phyloP scores from a whole-genome alignment of 2,329 filamentous ascomycete genomes.

The Fusarium sp. region DNA sequence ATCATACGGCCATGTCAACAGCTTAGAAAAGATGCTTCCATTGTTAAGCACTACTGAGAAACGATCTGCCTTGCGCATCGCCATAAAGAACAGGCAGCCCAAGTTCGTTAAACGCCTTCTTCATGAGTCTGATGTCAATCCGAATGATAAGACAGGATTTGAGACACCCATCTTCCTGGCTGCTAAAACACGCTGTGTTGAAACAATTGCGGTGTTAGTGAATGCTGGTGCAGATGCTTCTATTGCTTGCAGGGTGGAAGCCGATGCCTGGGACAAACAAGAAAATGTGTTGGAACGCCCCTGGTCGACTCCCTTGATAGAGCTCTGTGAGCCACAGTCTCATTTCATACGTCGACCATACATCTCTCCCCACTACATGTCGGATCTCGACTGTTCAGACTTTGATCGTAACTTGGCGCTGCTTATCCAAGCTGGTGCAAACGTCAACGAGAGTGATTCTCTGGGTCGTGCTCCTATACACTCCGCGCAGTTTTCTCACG shows the following conservation, averaged over 20 bases:
- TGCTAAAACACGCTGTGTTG: neutral
- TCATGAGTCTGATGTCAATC: constrained; percentile 45
- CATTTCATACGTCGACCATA: neutral
- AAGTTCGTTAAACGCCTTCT: constrained; percentile 45
- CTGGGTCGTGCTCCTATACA: constrained; percentile 36
- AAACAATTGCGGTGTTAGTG: constrained; percentile 41
- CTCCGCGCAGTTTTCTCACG: neutral
- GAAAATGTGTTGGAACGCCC: neutral
- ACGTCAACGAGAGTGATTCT: constrained; percentile 33
- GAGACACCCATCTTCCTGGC: constrained; percentile 41
- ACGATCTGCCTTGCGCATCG: constrained; percentile 44
- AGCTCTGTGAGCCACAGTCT: neutral
- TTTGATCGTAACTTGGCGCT: constrained; percentile 22
- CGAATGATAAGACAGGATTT: constrained; percentile 41
- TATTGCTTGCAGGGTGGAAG: constrained; percentile 8
- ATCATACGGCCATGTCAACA: constrained; percentile 39
- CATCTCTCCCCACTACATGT: neutral
- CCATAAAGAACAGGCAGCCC: constrained; percentile 24
- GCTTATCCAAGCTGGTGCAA: constrained; percentile 37
- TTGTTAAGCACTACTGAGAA: constrained; percentile 40
- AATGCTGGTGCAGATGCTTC: constrained; percentile 47
- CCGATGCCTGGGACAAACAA: neutral
- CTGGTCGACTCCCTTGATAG: constrained; percentile 2
- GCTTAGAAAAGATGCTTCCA: constrained; percentile 43
- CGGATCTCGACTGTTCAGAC: neutral